These are phyloP conservation scores for Saitozyma sp. DNA, from an alignment of 768 basidiomycete species.

Conservation along the genomic window DNA sequence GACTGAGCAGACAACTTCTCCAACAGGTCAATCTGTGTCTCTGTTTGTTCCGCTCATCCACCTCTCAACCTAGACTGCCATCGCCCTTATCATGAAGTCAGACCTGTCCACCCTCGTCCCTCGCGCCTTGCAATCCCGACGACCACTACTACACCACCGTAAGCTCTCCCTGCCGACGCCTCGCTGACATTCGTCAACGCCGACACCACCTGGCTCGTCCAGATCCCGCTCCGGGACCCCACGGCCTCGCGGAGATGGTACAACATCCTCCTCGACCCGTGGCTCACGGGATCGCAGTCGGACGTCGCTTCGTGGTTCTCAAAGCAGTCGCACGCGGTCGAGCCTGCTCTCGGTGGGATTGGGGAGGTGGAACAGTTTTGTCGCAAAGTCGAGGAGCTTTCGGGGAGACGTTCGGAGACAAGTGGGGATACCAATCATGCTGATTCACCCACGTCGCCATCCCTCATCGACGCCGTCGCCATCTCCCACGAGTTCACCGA, in stretches of 20 bases:
- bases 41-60: too few species aligned
- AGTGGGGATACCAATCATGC: not conserved
- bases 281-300: constrained; percentile 20
- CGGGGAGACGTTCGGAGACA: not conserved
- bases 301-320: constrained; percentile 27
- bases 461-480: constrained; percentile 15
- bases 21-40: too few species aligned
- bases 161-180: not conserved
- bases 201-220: constrained; percentile 26
- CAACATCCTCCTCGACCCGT: constrained; percentile 28
- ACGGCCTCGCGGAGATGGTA: constrained; percentile 9
- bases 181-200: constrained; percentile 13
- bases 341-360: constrained; percentile 12
- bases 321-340: constrained; percentile 17
- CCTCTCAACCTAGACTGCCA: not conserved
- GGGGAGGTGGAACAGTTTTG: constrained; percentile 15
- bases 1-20: too few species aligned
- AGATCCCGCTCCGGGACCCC: constrained; percentile 15
- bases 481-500: constrained; percentile 31
- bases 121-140: not conserved
- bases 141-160: constrained; percentile 6
- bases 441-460: too few species aligned
- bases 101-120: not conserved
- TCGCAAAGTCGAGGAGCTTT: constrained; percentile 1
- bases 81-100: not conserved